Base-by-base conservation (phyloP, 257 asterid genomes). In the Nicotiana tabacum region DNA sequence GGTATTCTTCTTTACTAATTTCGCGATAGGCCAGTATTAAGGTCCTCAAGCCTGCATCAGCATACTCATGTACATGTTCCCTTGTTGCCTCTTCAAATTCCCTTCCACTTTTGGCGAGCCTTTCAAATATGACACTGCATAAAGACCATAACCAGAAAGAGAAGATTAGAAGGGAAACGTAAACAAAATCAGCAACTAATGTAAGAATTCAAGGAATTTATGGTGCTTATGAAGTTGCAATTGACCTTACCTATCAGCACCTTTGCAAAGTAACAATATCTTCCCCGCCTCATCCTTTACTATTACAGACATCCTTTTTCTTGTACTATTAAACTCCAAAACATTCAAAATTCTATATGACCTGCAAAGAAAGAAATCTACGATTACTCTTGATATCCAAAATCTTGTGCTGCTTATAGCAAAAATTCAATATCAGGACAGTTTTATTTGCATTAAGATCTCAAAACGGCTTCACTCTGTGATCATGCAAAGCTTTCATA, bases 21-120 rank as follows among this genome's bases (percentile, higher is more conserved):
- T 88, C 93, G 77, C 98, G 90, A 82, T 95, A 93, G 58, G 96
- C 99, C 78, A 95, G 93, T 68, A 95, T 87, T 89, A 95, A 88
- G 18, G 99, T 95, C 89, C 99, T 92, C 87, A 95, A 88, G 67
- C 99, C 99, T 30, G 96, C 98, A 85, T 95, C 97, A 29, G 98
- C 99, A 72, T 95, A 95, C 79, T 91, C 97, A 57, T 90, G 83
- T 32, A 92, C 90, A 21, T 95, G 99, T 81, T 91, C 92, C 88
- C 70, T 88, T 13, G 98, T 95, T 84, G 85, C 83, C 79, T 83
- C 91, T 90, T 93, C 97, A 82, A 85, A 91, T 43, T 82, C 82
- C 76, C 93, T 84, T 82, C 94, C 97, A 27, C 85, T 81, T 87
- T 77, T 85, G 0, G 91, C 87, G 70, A 95, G 97, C 89, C 98